Evolutionary conservation across 2,329 filamentous ascomycete species (phyloP).

Genomic region (Parastagonospora avenae): DNA sequence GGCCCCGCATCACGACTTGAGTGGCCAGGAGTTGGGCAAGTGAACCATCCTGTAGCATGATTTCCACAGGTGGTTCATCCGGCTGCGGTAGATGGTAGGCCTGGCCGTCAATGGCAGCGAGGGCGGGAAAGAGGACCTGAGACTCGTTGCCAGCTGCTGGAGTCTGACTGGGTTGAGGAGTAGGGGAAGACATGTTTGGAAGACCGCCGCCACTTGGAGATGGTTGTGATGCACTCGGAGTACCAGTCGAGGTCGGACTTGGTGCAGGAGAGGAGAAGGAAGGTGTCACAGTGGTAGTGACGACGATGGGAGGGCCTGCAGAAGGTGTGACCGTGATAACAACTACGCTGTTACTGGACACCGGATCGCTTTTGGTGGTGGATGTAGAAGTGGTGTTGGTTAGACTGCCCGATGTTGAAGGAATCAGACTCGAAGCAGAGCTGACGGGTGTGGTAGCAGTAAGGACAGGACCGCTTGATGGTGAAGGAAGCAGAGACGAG

Average conservation of each 20-base stretch:
- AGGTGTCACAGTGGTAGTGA: not conserved
- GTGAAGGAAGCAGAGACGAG: no score
- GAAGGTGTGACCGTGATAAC: not conserved
- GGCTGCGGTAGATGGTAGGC: constrained; percentile 15
- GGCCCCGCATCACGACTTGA: constrained; percentile 11
- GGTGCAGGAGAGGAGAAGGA: not conserved
- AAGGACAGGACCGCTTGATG: no score
- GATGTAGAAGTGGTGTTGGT: not conserved
- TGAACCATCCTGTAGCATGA: constrained; percentile 14
- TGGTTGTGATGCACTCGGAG: not conserved
- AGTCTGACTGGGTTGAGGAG: not conserved
- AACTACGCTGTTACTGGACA: not conserved
- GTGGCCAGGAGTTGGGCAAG: constrained; percentile 7
- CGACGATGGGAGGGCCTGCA: not conserved
- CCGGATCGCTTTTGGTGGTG: not conserved
- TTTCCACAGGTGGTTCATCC: constrained; percentile 9
- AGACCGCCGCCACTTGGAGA: not conserved
- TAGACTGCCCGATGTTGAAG: not conserved
- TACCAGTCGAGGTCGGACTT: not conserved
- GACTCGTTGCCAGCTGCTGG: not conserved
- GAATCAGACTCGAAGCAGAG: no score
- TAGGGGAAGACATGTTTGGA: not conserved
- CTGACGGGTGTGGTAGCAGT: no score
- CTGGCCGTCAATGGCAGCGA: constrained; percentile 11
- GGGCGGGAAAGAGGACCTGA: constrained; percentile 1